A percentile compares a stretch with the other conserved stretches of the same genome.
phyloP scores from a whole-genome alignment of 2,329 filamentous ascomycete genomes.

The Teratosphaeria destructans region DNA sequence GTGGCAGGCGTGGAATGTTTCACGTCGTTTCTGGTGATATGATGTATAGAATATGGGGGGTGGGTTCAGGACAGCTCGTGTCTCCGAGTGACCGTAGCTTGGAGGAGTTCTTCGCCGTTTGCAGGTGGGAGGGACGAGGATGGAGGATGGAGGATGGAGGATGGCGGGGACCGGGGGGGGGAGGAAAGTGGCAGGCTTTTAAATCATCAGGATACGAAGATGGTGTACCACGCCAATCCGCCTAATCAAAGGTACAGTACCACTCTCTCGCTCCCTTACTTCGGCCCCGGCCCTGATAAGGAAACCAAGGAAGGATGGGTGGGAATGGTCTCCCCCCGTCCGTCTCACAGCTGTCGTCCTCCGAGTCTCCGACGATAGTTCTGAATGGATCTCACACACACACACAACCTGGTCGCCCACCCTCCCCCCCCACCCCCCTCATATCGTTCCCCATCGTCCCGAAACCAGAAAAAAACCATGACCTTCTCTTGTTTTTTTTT shows the following conservation, averaged over 20 bases:
- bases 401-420: background rate
- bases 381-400: too few species aligned
- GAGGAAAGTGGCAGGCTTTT: background rate
- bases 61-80: background rate
- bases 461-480: background rate
- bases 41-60: background rate
- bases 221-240: too few species aligned
- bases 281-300: background rate
- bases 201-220: background rate
- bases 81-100: background rate
- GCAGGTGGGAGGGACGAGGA: background rate
- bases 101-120: background rate
- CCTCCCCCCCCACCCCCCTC: background rate
- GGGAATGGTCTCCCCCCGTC: background rate
- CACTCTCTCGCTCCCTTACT: background rate
- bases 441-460: background rate
- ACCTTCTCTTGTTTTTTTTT: background rate
- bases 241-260: background rate
- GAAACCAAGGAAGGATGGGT: background rate
- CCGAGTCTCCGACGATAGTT: too few species aligned
- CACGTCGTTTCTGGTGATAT: background rate
- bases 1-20: background rate
- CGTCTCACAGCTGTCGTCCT: background rate
- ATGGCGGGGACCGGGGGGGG: background rate
- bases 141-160: background rate